Base-by-base conservation (phyloP, 495 filamentous ascomycete genomes). In the Haplographium delicatum region DNA sequence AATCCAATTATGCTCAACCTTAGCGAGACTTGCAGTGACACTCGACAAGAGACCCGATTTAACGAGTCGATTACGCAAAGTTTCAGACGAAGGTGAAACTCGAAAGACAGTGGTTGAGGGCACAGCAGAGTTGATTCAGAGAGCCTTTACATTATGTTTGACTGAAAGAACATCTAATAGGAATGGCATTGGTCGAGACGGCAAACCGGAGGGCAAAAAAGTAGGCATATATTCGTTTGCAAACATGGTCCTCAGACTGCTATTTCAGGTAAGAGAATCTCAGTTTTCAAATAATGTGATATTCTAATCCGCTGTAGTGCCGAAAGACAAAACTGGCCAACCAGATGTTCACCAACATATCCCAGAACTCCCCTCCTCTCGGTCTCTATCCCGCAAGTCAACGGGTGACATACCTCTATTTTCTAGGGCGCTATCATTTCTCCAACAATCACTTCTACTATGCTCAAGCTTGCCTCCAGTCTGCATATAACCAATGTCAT, bases 381-480 rank as follows among this genome's bases (percentile, higher is more conserved):
- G 70, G 73, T 3, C 71, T 84, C 34, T 96, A 90, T 62, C 88
- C 91, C 13, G 88, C 88, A n/a, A 78, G 88, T 8, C 88, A 96
- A 50, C 80, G 88, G 33, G 87, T 94, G 23, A 90, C 91, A 18
- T 97, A 90, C 63, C 81, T 95, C 5, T 96, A 95, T 68, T 96
- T 95, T 61, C 85, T 96, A 15, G 91, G 91, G 24, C 85, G 90
- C 31, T 96, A 91, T 61, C 76, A 86, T 51, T 90, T 95, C 60
- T 79, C 83, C 47, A 88, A 87, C 53, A 84, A 76, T 35, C 83
- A 95, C 57, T 95, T 87, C 67, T 81, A 79, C 56, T 77, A 80
- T 11, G 87, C 91, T 0, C 80, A 83, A 45, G 71, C 78, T 22
- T 87, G 81, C 33, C 72, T 96, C 10, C 80, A 91, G 58, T 72